Conservation (phyloP, 352 stramenopile genomes). For the Pythium scleroteichum region DNA sequence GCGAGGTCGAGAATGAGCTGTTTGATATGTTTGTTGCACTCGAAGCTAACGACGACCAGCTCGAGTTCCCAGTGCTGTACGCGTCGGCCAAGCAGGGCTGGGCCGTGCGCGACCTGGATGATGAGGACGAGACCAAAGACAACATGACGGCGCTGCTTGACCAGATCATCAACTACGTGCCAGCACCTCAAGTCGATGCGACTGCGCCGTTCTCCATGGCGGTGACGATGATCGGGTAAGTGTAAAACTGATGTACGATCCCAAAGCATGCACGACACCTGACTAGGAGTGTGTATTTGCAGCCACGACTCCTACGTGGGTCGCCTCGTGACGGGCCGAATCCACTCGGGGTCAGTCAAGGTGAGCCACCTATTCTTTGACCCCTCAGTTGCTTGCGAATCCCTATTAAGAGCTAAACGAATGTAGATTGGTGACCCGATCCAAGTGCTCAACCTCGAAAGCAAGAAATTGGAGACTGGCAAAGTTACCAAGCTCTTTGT, state of each 20-base stretch:
- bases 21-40: slow-evolving; percentile 97
- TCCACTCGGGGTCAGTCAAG: slow-evolving; percentile 92
- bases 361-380: background rate
- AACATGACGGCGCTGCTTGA: slow-evolving; percentile 97
- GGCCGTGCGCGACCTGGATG: slow-evolving; percentile 90
- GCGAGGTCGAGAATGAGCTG: slow-evolving; percentile 96
- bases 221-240: slow-evolving; percentile 93
- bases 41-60: slow-evolving; percentile 92
- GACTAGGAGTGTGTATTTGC: slow-evolving; percentile 25
- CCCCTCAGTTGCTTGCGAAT: no score
- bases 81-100: slow-evolving; percentile 95
- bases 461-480: slow-evolving; percentile 73
- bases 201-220: slow-evolving; percentile 93
- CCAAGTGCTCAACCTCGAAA: slow-evolving; percentile 87
- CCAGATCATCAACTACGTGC: slow-evolving; percentile 94
- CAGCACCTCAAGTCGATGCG: slow-evolving; percentile 82
- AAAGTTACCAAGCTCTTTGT: slow-evolving; percentile 90
- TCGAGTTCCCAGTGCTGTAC: slow-evolving; percentile 97
- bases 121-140: slow-evolving; percentile 51
- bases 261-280: no score
- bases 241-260: background rate
- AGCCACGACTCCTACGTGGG: slow-evolving; percentile 98
- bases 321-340: slow-evolving; percentile 94
- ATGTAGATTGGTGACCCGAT: slow-evolving; percentile 84
- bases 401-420: no score